Evolutionary conservation across 2,329 filamentous ascomycete genomes (phyloP), one percentile per base, ranked within the genome.

Genomic region (Zasmidium citrigriseum): DNA sequence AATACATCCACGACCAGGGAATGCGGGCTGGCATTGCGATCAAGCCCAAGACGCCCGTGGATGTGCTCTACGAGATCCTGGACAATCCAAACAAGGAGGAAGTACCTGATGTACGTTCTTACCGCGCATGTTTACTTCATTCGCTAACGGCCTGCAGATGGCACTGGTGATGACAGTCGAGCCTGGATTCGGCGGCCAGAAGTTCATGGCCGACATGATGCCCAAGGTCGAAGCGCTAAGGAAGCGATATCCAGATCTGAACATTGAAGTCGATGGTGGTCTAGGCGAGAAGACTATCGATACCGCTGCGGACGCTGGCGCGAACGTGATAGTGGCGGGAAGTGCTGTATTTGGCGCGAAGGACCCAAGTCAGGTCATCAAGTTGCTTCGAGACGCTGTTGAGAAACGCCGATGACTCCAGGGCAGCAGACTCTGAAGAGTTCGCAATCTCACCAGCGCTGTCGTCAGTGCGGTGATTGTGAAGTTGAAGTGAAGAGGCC

Each of bases 111-210:
- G 93, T 97, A 76, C 80, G 91, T 82, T 14, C 14, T 51, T 9
- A n/a, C 9, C 54, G 54, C 49, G 14, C 20, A 10, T 54, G 45
- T 18, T 12, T 3, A n/a, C 16, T 20, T 23, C 18, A 22, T 18
- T 34, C 14, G 23, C 54, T 57, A 24, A 57, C 47, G 41, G 25
- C 3, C 3, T 34, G 11, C 63, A 97, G 93, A 99, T 99, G 95
- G 92, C 96, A 38, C 86, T 99, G 18, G 85, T 99, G 60, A 99
- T 99, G 95, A 99, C 95, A 1, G 95, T 99, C 46, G 86, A 99
- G 77, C 95, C 95, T 46, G 95, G 95, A 47, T 99, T 99, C 72
- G 95, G 95, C 63, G 95, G 95, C 5, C 95, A 99, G 74, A 97
- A 96, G 73, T 99, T 99, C 82, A 98, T 98, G 92, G 87, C 91